These are phyloP conservation scores for Pontederia crassipes DNA, from an alignment of 176 grass and related monocot species.

Conservation along the genomic window DNA sequence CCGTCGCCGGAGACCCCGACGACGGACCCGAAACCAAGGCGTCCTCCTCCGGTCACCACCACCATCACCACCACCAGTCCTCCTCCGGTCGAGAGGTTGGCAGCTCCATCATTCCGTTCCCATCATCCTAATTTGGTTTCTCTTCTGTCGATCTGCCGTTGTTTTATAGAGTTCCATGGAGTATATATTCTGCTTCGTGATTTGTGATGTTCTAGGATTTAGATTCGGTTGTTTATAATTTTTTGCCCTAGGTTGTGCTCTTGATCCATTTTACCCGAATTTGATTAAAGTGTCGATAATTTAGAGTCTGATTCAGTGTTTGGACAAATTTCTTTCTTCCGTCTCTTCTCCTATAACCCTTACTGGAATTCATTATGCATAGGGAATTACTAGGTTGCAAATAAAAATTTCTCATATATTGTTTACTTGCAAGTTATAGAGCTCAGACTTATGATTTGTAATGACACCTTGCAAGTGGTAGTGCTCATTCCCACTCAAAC, in stretches of 20 bases:
- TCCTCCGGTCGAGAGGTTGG: conserved; percentile 65
- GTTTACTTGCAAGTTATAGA: no score
- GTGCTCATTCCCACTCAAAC: no score
- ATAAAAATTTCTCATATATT: no score
- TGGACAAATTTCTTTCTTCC: no score
- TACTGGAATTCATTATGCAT: no score
- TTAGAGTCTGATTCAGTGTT: no score
- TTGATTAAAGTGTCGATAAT: no score
- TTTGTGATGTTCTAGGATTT: not conserved
- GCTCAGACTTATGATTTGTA: no score
- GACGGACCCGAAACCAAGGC: conserved; percentile 28
- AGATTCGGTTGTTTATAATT: not conserved
- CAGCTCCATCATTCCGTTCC: not conserved
- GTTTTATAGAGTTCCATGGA: not conserved
- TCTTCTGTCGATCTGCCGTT: conserved; percentile 12
- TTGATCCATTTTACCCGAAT: no score
- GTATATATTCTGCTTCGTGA: not conserved
- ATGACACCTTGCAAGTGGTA: no score
- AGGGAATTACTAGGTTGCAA: no score
- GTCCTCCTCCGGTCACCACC: conserved; percentile 28
- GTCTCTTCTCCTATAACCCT: no score
- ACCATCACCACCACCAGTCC: conserved; percentile 43
- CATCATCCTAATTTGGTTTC: not conserved
- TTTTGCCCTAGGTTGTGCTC: not conserved
- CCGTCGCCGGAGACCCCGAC: conserved; percentile 44